Evolutionary conservation across 768 basidiomycete species (phyloP).

Genomic region (Sarcodon aspratus): DNA sequence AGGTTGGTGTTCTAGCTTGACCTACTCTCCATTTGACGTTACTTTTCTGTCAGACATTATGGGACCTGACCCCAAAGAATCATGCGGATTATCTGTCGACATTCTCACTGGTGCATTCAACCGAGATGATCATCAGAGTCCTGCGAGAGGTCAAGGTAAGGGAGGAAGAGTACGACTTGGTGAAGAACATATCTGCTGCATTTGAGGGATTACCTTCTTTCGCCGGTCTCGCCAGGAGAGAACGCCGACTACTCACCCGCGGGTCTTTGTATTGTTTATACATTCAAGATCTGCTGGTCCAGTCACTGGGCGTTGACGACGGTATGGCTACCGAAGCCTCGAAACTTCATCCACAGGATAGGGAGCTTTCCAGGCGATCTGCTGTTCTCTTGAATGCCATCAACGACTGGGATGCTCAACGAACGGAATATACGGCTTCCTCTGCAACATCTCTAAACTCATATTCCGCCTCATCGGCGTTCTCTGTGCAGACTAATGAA

Average conservation of each 20-base stretch:
- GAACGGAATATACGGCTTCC: constrained; percentile 24
- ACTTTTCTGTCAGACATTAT: constrained; percentile 39
- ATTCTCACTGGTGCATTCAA: constrained; percentile 51
- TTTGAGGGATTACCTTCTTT: constrained; percentile 49
- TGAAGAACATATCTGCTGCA: constrained; percentile 46
- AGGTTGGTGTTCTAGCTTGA: constrained; percentile 34
- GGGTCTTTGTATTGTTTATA: constrained; percentile 43
- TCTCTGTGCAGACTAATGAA: neutral
- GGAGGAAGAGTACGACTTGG: constrained; percentile 76
- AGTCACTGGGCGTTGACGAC: constrained; percentile 3
- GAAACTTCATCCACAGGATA: neutral
- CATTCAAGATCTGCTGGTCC: constrained; percentile 12
- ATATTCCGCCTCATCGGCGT: neutral
- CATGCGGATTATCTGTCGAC: constrained; percentile 67
- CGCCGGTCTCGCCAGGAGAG: constrained; percentile 50
- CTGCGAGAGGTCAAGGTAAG: constrained; percentile 79
- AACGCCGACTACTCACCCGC: constrained; percentile 63
- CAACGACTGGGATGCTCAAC: constrained; percentile 28
- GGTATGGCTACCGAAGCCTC: neutral
- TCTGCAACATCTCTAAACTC: neutral
- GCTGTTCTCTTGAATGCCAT: constrained; percentile 18
- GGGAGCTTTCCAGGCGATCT: neutral
- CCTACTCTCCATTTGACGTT: neutral
- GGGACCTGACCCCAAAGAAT: constrained; percentile 53
- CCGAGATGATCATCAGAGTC: constrained; percentile 60